phyloP scores from a whole-genome alignment of 768 basidiomycete species.

The Coprinellus micaceus region DNA sequence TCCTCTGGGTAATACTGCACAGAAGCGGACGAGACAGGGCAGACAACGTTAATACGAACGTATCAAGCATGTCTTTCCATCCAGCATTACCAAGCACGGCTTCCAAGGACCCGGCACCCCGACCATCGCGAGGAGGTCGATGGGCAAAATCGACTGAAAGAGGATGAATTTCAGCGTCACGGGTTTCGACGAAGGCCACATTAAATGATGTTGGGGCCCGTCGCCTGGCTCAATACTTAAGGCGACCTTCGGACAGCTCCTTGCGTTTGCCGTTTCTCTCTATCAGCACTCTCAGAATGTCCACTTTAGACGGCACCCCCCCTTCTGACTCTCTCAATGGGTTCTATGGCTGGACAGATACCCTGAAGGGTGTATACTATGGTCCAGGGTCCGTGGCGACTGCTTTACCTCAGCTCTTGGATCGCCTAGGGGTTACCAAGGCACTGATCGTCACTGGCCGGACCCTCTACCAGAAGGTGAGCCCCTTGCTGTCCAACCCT shows the following conservation, averaged over 20 bases:
- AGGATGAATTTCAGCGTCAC: conserved; percentile 1
- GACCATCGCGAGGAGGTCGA: background rate
- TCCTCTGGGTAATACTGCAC: too few species aligned
- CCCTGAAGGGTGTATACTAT: conserved; percentile 65
- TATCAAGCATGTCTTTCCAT: background rate
- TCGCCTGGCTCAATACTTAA: background rate
- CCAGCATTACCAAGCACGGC: conserved; percentile 1
- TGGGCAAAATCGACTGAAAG: conserved; percentile 5
- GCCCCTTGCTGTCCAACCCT: background rate
- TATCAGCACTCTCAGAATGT: conserved; percentile 17
- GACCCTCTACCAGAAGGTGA: conserved; percentile 62
- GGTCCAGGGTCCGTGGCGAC: conserved; percentile 64
- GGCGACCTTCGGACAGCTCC: background rate
- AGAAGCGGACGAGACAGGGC: too few species aligned
- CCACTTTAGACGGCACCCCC: conserved; percentile 22
- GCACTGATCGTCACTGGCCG: conserved; percentile 72
- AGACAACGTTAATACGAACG: background rate
- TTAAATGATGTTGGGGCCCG: background rate
- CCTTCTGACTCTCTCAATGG: conserved; percentile 38
- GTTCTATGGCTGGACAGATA: conserved; percentile 64
- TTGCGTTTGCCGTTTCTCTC: background rate
- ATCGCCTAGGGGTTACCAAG: conserved; percentile 52
- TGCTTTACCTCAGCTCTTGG: conserved; percentile 61
- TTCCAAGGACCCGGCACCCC: background rate
- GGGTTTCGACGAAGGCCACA: background rate